These are phyloP conservation scores for Vaccinium vitisidaea DNA, from an alignment of 148 eudicot species.

Conservation along the genomic window DNA sequence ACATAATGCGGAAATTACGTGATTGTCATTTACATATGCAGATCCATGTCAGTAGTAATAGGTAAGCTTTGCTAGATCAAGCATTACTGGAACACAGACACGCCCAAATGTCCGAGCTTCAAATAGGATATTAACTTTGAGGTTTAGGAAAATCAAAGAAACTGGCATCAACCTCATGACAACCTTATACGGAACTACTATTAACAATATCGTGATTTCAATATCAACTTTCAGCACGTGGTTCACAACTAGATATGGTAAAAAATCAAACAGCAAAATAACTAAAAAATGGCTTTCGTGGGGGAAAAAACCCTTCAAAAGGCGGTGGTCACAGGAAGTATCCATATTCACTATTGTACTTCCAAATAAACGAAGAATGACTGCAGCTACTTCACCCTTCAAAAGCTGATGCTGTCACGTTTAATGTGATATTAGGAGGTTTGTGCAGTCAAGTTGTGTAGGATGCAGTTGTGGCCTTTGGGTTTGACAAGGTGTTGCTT, in stretches of 20 bases:
- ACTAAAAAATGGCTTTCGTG: neutral
- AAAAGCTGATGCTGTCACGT: conserved; percentile 70
- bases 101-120: neutral
- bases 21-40: no score
- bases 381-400: neutral
- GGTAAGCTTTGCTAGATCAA: no score
- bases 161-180: neutral
- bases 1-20: no score
- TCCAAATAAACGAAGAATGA: neutral
- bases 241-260: neutral
- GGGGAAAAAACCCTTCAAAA: neutral
- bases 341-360: neutral
- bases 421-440: conserved; percentile 67
- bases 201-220: neutral
- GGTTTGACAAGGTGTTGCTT: neutral
- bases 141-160: neutral
- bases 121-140: neutral
- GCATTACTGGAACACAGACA: no score
- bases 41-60: no score
- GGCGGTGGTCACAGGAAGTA: neutral
- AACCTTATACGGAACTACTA: neutral
- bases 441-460: conserved; percentile 28
- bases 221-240: neutral
- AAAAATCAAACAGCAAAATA: neutral
- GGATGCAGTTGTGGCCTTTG: neutral